These are phyloP conservation scores for Neurospora sp. DNA, from an alignment of 495 filamentous ascomycete species.

Conservation along the genomic window DNA sequence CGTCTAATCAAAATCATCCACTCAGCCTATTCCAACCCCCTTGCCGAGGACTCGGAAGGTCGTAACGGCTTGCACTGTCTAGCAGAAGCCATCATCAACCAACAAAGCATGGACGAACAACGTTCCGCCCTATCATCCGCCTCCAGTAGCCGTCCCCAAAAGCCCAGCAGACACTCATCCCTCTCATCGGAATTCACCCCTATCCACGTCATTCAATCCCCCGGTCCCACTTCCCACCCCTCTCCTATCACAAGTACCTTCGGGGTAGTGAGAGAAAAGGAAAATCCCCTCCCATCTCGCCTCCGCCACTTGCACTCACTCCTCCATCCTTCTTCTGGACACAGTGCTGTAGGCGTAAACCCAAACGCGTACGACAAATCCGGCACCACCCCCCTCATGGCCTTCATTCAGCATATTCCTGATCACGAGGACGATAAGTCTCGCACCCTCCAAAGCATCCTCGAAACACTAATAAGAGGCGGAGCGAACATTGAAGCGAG, in stretches of 20 bases:
- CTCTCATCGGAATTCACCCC: background rate
- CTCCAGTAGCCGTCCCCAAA: slow-evolving; percentile 5
- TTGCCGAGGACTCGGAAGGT: slow-evolving; percentile 28
- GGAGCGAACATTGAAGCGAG: slow-evolving; percentile 29
- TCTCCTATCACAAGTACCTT: background rate
- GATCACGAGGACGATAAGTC: slow-evolving; percentile 33
- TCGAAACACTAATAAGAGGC: slow-evolving; percentile 21
- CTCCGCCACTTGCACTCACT: slow-evolving; percentile 25
- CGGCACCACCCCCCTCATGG: slow-evolving; percentile 36
- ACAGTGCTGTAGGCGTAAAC: slow-evolving; percentile 18
- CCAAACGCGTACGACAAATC: slow-evolving; percentile 33
- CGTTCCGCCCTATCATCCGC: background rate
- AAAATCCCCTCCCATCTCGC: slow-evolving; percentile 12
- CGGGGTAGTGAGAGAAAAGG: background rate
- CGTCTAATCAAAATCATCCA: slow-evolving; percentile 27
- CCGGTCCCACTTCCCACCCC: background rate
- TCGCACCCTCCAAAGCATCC: slow-evolving; percentile 17
- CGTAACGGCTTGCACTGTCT: slow-evolving; percentile 41
- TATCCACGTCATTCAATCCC: background rate
- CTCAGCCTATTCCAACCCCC: slow-evolving; percentile 18
- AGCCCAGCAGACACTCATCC: slow-evolving; percentile 9
- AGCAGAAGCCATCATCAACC: slow-evolving; percentile 30
- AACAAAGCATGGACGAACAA: slow-evolving; percentile 17
- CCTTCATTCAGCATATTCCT: slow-evolving; percentile 31
- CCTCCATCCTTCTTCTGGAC: slow-evolving; percentile 8